Evolutionary conservation across 148 eudicot species (phyloP), one percentile per base, ranked within the genome.

Genomic region (Limonium bicolor): DNA sequence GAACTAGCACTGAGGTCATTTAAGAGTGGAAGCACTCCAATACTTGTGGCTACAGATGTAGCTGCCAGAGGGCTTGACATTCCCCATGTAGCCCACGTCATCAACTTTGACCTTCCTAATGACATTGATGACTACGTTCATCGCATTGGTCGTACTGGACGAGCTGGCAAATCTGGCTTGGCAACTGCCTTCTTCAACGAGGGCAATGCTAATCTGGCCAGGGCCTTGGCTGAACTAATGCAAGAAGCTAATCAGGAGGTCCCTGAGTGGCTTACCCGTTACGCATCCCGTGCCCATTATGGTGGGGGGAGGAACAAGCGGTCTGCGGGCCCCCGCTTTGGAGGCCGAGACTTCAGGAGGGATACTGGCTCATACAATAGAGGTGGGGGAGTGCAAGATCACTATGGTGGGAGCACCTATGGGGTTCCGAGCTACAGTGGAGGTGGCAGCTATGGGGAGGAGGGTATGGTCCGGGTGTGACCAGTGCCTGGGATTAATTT

Each of bases 91-190:
- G 63, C 86, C 18, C 95, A 85, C 27, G 90, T 85, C 26, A 65
- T 81, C 42, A 86, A 86, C 59, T 86, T 77, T 24, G 96, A 86
- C 69, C 67, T 86, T n/a, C 96, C 96, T 1, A 86, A 78, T 21
- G 86, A 76, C 72, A 72, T 86, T n/a, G 93, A 78, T 24, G 96
- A 86, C 46, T 86, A 86, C 22, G 93, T 81, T 18, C 96, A 86
- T 64, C 72, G 96, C 48, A 81, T 86, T 2, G 95, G 95, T 19
- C 77, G 95, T 33, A 86, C 95, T 4, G 96, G 96, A 19, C 70
- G 96, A 42, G 96, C 96, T 42, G 96, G 96, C 18, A 86, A 86
- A 59, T 43, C 84, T 1, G 96, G 96, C 34, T 51, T 86, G 36
- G 96, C 96, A 9, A 86, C 96, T 2, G 96, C 96, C 22, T 86